Evolutionary conservation across 2,329 filamentous ascomycete genomes (phyloP).

Genomic region (Hymenotorrendiella dingleyae): DNA sequence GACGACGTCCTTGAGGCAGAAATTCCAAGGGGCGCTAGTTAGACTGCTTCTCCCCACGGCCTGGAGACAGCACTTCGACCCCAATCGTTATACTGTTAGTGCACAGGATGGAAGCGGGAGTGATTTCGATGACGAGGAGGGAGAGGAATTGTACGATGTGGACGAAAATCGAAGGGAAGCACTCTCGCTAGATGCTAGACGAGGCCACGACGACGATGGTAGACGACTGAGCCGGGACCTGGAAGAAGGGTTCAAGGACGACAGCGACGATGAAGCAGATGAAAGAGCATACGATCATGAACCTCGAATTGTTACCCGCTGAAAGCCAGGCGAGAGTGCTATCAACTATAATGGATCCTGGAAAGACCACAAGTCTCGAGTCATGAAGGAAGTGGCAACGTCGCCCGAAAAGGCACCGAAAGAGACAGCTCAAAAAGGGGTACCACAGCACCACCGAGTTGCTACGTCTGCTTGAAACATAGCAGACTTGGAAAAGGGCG

Average conservation of each 20-base stretch:
- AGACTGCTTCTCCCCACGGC: conserved; percentile 40
- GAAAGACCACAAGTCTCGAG: too few relatives aligned
- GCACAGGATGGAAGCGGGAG: conserved; percentile 40
- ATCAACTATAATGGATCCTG: too few relatives aligned
- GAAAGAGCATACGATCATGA: neutral
- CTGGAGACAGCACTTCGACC: conserved; percentile 41
- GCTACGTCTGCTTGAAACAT: too few relatives aligned
- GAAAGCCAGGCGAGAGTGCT: neutral
- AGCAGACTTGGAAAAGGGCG: too few relatives aligned
- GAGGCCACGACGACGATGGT: conserved; percentile 39
- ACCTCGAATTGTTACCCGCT: conserved; percentile 1
- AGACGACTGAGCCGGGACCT: conserved; percentile 71
- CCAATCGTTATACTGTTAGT: conserved; percentile 34
- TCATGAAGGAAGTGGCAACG: too few relatives aligned
- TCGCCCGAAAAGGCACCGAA: too few relatives aligned
- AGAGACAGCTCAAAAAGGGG: too few relatives aligned
- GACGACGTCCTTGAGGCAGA: conserved; percentile 48
- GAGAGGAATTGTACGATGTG: conserved; percentile 61
- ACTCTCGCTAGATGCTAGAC: conserved; percentile 31
- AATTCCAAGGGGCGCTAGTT: conserved; percentile 39
- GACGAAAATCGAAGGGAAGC: conserved; percentile 40
- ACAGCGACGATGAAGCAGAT: conserved; percentile 55
- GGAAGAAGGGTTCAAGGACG: conserved; percentile 69
- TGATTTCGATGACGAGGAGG: conserved; percentile 59
- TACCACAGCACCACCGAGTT: too few relatives aligned